A percentile compares a stretch with the other conserved stretches of the same genome.
Conservation (phyloP, 2,329 filamentous ascomycete genomes). For the Colletotrichum sp. region DNA sequence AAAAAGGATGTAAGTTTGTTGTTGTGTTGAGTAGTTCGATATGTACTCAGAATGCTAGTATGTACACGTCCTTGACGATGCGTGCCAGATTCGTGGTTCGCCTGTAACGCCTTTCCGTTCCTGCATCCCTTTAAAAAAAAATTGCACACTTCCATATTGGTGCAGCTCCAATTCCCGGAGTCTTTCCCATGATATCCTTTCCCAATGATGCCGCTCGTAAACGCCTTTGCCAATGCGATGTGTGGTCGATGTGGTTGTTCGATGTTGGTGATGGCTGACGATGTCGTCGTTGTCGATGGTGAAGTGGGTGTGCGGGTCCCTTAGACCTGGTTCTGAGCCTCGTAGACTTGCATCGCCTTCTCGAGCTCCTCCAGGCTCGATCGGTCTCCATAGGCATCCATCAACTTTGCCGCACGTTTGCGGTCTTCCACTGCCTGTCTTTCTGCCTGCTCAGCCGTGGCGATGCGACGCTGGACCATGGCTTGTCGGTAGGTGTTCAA, state of each 20-base stretch:
- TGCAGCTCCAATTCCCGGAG: background rate
- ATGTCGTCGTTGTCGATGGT: background rate
- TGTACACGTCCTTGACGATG: background rate
- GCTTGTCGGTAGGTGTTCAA: conserved; percentile 35
- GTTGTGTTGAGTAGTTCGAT: background rate
- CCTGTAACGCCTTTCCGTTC: background rate
- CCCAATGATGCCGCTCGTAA: background rate
- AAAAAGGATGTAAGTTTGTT: background rate
- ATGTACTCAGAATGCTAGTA: background rate
- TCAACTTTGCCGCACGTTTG: conserved; percentile 44
- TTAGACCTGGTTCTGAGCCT: conserved; percentile 26
- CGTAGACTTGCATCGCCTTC: conserved; percentile 51
- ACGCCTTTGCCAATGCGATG: conserved; percentile 11
- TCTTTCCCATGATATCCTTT: background rate
- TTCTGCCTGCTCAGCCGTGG: conserved; percentile 32
- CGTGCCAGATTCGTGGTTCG: background rate
- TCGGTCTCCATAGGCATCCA: conserved; percentile 55
- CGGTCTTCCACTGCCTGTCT: conserved; percentile 37
- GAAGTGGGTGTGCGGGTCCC: background rate
- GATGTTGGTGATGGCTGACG: background rate
- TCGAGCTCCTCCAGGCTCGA: conserved; percentile 53
- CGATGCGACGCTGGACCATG: conserved; percentile 28
- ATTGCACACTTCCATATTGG: background rate
- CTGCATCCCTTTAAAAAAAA: background rate
- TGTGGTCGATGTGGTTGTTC: background rate